phyloP scores from a whole-genome alignment of 169 alveolate species.

The Babesia ovata region DNA sequence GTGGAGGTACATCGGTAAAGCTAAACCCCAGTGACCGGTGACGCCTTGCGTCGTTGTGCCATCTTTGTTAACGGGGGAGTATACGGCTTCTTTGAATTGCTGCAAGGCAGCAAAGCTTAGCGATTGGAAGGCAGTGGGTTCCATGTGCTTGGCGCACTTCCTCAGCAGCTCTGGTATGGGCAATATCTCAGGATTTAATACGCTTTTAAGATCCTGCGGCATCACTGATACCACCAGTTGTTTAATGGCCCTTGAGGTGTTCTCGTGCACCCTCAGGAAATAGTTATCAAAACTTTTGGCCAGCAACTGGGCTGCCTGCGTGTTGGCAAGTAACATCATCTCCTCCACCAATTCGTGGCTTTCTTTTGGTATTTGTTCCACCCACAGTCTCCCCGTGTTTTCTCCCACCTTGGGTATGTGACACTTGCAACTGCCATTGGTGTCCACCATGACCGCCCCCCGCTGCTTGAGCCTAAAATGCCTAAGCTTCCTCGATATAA shows the following conservation, averaged over 20 bases:
- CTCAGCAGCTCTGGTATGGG: constrained; percentile 51
- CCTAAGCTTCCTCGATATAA: constrained; percentile 53
- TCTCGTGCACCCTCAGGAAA: constrained; percentile 73
- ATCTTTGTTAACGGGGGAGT: constrained; percentile 61
- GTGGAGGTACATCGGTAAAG: constrained; percentile 94
- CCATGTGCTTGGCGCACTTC: constrained; percentile 71
- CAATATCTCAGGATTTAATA: constrained; percentile 35
- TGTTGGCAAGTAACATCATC: constrained; percentile 80
- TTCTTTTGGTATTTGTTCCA: constrained; percentile 53
- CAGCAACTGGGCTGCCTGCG: constrained; percentile 75
- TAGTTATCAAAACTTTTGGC: constrained; percentile 57
- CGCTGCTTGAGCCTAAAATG: constrained; percentile 53
- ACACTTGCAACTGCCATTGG: constrained; percentile 49
- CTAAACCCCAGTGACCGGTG: constrained; percentile 94
- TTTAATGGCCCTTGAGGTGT: constrained; percentile 72
- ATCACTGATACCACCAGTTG: constrained; percentile 42
- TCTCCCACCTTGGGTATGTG: constrained; percentile 55
- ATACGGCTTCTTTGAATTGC: constrained; percentile 75
- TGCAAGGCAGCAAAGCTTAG: constrained; percentile 71
- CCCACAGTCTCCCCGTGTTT: constrained; percentile 12
- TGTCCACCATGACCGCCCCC: constrained; percentile 65
- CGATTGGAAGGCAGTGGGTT: constrained; percentile 65
- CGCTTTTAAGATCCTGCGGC: constrained; percentile 48
- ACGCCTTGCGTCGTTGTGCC: constrained; percentile 10
- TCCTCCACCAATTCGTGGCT: constrained; percentile 82